phyloP scores from a whole-genome alignment of 331 rosid genomes.

The Spiraea crenata region DNA sequence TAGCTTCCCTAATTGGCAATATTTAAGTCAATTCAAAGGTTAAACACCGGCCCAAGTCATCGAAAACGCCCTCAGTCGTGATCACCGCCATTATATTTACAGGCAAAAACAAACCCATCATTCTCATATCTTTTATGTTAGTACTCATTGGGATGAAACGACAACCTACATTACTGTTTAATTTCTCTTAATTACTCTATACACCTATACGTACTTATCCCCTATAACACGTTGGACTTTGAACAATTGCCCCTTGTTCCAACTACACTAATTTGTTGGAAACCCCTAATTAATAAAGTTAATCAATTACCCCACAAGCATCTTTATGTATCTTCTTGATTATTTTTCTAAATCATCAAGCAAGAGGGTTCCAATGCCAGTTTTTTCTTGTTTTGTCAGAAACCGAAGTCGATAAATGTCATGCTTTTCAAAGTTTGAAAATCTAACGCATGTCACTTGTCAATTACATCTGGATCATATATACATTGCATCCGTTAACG shows the following conservation, averaged over 20 bases:
- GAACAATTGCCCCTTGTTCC: slow-evolving; percentile 77
- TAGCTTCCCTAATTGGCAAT: slow-evolving; percentile 7
- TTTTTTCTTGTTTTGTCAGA: slow-evolving; percentile 19
- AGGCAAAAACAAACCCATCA: slow-evolving; percentile 42
- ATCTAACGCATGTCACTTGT: slow-evolving; percentile 36
- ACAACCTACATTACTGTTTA: slow-evolving; percentile 34
- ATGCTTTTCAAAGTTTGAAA: slow-evolving; percentile 15
- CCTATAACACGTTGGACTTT: slow-evolving; percentile 55
- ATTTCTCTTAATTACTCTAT: not conserved
- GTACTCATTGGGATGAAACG: slow-evolving; percentile 30
- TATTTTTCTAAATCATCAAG: slow-evolving; percentile 57
- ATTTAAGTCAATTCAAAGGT: slow-evolving; percentile 1
- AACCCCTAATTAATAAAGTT: not conserved
- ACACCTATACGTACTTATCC: slow-evolving; percentile 8
- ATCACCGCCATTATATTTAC: slow-evolving; percentile 26
- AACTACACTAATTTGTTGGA: slow-evolving; percentile 43
- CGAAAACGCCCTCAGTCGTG: slow-evolving; percentile 20
- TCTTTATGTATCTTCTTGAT: not conserved
- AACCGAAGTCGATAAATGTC: slow-evolving; percentile 20
- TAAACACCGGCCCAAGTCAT: slow-evolving; percentile 14
- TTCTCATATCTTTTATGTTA: slow-evolving; percentile 35
- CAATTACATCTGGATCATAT: not conserved
- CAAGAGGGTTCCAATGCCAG: slow-evolving; percentile 31
- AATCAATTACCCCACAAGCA: not conserved
- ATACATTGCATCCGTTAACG: too few species aligned